Conservation (phyloP, 331 rosid genomes). For the Phaseolus coccineus region DNA sequence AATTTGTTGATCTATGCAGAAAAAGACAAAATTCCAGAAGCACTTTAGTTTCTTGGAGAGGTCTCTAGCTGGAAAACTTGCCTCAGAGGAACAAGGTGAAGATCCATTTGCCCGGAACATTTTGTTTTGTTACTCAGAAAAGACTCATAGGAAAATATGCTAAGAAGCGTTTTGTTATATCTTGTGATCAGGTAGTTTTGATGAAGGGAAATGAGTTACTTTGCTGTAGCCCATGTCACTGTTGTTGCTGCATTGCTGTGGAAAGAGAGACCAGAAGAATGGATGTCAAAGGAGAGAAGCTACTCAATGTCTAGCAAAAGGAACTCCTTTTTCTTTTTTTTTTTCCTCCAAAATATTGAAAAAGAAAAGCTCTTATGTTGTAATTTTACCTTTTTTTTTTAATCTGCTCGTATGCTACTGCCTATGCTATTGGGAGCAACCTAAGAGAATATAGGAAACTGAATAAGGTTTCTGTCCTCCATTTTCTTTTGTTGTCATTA, state of each 20-base stretch:
- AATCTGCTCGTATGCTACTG: conserved; percentile 48
- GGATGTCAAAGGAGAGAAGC: conserved; percentile 51
- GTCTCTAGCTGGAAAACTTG: conserved; percentile 51
- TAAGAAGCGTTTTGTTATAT: conserved; percentile 29
- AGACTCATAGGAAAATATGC: background rate
- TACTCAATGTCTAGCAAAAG: conserved; percentile 48
- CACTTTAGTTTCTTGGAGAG: conserved; percentile 55
- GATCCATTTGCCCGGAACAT: conserved; percentile 23
- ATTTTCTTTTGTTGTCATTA: conserved; percentile 38
- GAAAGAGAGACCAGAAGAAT: conserved; percentile 39
- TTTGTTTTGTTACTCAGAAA: conserved; percentile 3
- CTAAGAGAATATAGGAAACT: conserved; percentile 46
- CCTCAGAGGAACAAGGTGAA: conserved; percentile 65
- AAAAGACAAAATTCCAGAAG: conserved; percentile 57
- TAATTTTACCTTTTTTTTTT: conserved; percentile 37
- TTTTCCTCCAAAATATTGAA: conserved; percentile 30
- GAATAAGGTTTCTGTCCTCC: conserved; percentile 43
- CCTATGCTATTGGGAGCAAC: conserved; percentile 73
- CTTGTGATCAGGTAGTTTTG: conserved; percentile 52
- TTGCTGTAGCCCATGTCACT: conserved; percentile 25
- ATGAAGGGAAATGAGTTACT: conserved; percentile 53
- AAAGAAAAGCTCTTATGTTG: conserved; percentile 32
- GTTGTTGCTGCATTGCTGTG: conserved; percentile 50
- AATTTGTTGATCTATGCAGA: conserved; percentile 50
- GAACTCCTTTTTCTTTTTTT: conserved; percentile 34